A percentile compares a stretch with the other conserved stretches of the same genome.
Conservation (phyloP, 441 rosid genomes). For the Populus hybrid region DNA sequence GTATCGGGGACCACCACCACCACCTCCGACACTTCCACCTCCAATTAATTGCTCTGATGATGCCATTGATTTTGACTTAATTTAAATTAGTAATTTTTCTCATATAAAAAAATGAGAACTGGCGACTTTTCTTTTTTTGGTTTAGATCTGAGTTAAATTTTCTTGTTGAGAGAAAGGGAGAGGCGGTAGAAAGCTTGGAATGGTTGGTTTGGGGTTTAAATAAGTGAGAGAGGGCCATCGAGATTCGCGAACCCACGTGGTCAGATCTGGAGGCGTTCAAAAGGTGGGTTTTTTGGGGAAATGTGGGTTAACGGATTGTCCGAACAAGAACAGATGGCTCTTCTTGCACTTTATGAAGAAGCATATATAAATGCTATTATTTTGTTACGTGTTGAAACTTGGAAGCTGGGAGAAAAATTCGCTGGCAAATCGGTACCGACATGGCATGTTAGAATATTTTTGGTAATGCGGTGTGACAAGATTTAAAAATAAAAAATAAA, state of each 20-base stretch:
- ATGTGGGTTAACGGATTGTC: not conserved
- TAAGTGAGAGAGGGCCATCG: not conserved
- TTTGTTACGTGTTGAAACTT: no score
- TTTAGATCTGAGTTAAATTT: not conserved
- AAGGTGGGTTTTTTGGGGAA: not conserved
- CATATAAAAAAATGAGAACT: no score
- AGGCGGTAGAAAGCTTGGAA: not conserved
- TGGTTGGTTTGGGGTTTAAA: not conserved
- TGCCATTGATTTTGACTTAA: constrained; percentile 38
- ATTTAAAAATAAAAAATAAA: no score
- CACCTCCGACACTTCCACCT: constrained; percentile 29
- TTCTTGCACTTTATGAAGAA: no score
- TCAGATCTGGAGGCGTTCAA: not conserved
- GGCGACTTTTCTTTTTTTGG: no score
- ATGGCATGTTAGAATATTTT: no score
- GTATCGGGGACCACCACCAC: constrained; percentile 49
- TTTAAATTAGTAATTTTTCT: not conserved
- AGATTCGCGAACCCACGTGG: not conserved
- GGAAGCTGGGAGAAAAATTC: no score
- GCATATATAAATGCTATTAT: no score
- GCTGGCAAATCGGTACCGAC: no score
- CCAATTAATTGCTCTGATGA: constrained; percentile 72
- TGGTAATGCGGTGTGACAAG: no score
- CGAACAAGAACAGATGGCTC: not conserved
- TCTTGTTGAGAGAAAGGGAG: not conserved